Evolutionary conservation across 352 stramenopile genomes (phyloP), one percentile per base, ranked within the genome.

Genomic region (Discostella stelligera): DNA sequence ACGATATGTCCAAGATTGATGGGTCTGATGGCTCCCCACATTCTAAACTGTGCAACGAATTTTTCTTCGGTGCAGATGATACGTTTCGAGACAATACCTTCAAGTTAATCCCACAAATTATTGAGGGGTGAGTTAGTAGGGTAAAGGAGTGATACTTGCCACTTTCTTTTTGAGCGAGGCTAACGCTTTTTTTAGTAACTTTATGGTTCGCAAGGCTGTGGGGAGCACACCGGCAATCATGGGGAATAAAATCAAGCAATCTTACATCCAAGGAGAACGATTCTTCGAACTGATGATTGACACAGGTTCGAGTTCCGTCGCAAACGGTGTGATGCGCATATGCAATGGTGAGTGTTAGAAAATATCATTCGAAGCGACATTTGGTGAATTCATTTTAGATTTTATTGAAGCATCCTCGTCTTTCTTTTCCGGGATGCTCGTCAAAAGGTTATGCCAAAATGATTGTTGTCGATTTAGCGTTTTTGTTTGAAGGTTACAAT

Each of bases 221-320:
- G 96, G 96, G 9, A 97, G 91, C 20, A 98, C 96, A 69, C 97
- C 97, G 10, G 96, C 95, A 32, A 94, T 99, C 39, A 89, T 99
- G 30, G 97, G 96, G 23, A 98, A 97, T 77, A 98, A 98, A 83
- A 92, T 99, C 18, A 96, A 97, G 83, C 90, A 95, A 62, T 74
- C 75, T 32, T 95, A 95, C 65, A 80, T 90, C 48, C 77, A 77
- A 21, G 80, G 62, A 14, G 78, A 88, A 0, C 95, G 96, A 69
- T 98, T 97, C 84, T 97, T 98, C 75, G 96, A 98, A 84, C 84
- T 98, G 44, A 95, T 98, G 78, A 89, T 98, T 50, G 95, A 98
- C 80, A 98, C 98, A 68, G 95, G 94, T 44, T 97, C 89, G 59
- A 97, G 95, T 79, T 93, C 89, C 62, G 95, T 98, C 14, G 96